phyloP scores from a whole-genome alignment of 192 early-diverging fungal species.

The Geosiphon pyriformis region DNA sequence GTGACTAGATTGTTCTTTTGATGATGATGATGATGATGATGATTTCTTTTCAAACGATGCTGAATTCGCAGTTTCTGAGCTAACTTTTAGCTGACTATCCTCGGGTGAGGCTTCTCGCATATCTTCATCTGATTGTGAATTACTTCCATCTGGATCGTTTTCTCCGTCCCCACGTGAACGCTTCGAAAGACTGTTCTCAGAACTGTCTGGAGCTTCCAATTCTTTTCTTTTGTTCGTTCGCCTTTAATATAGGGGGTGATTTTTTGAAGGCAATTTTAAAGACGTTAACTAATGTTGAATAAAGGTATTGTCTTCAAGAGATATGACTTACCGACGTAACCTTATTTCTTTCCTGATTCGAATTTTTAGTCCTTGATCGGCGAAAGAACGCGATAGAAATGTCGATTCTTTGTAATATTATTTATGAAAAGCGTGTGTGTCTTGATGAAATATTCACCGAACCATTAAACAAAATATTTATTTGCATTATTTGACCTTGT shows the following conservation, averaged over 20 bases:
- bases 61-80: background rate
- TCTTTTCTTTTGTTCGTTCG: background rate
- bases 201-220: background rate
- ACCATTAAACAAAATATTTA: too few relatives aligned
- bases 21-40: too few relatives aligned
- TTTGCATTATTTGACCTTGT: too few relatives aligned
- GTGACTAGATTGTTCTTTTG: background rate
- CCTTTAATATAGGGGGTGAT: background rate
- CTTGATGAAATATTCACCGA: too few relatives aligned
- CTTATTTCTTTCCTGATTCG: slow-evolving; percentile 86
- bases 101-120: background rate
- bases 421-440: background rate
- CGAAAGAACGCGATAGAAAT: slow-evolving; percentile 81
- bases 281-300: too few relatives aligned
- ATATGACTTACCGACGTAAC: slow-evolving; percentile 30
- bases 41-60: background rate
- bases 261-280: background rate
- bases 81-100: background rate
- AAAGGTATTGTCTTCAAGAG: too few relatives aligned
- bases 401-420: slow-evolving; percentile 63
- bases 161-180: background rate
- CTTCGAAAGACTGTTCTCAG: background rate
- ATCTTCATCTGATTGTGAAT: background rate
- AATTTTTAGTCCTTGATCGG: slow-evolving; percentile 94
- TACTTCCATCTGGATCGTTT: background rate